Base-by-base conservation (phyloP, 2,329 filamentous ascomycete species). In the Nemania serpens region DNA sequence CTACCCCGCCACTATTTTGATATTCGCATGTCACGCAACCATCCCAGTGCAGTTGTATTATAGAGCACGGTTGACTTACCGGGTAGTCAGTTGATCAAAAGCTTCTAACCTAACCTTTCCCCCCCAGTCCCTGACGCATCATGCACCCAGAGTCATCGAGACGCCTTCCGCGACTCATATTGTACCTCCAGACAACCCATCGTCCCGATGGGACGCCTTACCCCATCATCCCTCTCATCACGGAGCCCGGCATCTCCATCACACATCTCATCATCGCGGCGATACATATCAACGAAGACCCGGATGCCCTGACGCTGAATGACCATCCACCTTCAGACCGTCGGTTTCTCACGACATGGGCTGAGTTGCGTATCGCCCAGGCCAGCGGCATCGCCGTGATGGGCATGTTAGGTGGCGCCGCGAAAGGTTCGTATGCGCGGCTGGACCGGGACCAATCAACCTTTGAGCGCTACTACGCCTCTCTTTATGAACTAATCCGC, bases 221-320 rank as follows among this genome's bases (percentile, higher is more conserved):
- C 58, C 79, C 77, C 15, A 69, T 80, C 22, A 71, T 80, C 11
- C 78, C 78, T 0, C 71, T 81, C 25, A 68, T 81, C 48, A 74
- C 72, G 3, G 66, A 75, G 50, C 74, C 76, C 4, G 70, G 66
- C 56, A 75, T 79, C 63, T 63, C 67, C 34, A 62, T 79, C n/a
- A 92, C 91, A 0, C 91, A 94, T 75, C 77, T 94, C 51, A 91
- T 93, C 64, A 75, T 94, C 25, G 91, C 90, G 0, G 91, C 91
- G 1, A 88, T 95, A 60, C 91, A 94, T 74, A 77, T 95, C 65
- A 94, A 94, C 73, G 82, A 84, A 2, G 75, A 79, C 52, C 87
- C 90, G 0, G 79, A 81, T 18, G 82, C 84, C 60, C 82, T 91
- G 63, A 91, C 88, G 0, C 82, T 94, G 61, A 95, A 95, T 71